A percentile compares a stretch with the other conserved stretches of the same genome.
These are phyloP conservation scores for Pluteus cervinus DNA, from an alignment of 768 basidiomycete genomes.

Conservation along the genomic window DNA sequence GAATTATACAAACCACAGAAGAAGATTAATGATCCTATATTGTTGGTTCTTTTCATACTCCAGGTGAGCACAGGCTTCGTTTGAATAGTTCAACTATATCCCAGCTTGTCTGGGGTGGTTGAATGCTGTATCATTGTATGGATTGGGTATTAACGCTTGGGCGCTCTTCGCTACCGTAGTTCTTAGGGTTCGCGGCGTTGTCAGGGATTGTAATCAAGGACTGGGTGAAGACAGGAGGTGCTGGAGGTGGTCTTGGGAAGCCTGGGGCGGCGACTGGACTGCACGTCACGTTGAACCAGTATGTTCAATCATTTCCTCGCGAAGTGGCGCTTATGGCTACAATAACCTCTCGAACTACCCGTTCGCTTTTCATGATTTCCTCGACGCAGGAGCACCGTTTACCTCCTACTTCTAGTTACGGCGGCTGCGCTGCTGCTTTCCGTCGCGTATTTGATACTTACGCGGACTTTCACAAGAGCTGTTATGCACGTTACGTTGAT, in stretches of 20 bases:
- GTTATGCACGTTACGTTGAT: constrained; percentile 78
- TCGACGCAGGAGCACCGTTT: constrained; percentile 57
- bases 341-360: not conserved
- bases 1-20: constrained; percentile 67
- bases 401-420: constrained; percentile 69
- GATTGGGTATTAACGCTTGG: not conserved
- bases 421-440: constrained; percentile 66
- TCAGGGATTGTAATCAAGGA: constrained; percentile 59
- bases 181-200: constrained; percentile 62
- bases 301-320: constrained; percentile 12
- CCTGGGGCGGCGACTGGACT: constrained; percentile 52
- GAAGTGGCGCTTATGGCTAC: not conserved
- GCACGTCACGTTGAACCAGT: constrained; percentile 62
- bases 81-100: no score
- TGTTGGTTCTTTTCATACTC: constrained; percentile 66
- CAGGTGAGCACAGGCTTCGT: constrained; percentile 37
- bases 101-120: no score
- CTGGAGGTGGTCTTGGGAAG: constrained; percentile 67
- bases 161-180: constrained; percentile 30
- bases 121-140: no score
- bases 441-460: constrained; percentile 58
- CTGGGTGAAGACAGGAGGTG: constrained; percentile 59
- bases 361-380: constrained; percentile 3
- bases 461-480: constrained; percentile 62
- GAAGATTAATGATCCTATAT: constrained; percentile 65